Conservation (phyloP, 176 grass and related monocot genomes). For the Triticum monococcum region DNA sequence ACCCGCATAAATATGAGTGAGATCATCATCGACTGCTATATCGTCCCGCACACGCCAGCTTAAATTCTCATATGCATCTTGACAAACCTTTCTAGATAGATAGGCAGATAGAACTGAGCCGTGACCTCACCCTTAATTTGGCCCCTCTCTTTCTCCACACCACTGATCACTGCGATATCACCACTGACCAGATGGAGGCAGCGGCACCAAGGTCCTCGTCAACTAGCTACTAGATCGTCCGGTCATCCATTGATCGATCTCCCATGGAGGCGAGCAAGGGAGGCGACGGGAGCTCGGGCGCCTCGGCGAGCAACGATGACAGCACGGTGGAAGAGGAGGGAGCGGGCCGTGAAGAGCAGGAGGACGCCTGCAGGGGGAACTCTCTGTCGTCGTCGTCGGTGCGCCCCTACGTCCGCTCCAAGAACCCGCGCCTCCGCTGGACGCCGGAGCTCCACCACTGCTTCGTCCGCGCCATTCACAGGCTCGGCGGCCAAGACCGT, state of each 20-base stretch:
- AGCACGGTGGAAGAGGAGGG: slow-evolving; percentile 72
- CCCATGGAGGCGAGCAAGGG: slow-evolving; percentile 21
- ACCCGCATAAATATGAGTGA: slow-evolving; percentile 1
- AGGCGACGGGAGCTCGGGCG: slow-evolving; percentile 28
- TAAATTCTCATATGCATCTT: slow-evolving; percentile 7
- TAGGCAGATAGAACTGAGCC: slow-evolving; percentile 33
- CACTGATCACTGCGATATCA: not conserved
- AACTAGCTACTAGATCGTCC: not conserved
- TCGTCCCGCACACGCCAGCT: slow-evolving; percentile 10
- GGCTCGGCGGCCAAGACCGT: slow-evolving; percentile 78
- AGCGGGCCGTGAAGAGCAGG: not conserved
- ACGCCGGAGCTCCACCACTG: slow-evolving; percentile 66
- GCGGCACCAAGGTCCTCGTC: not conserved
- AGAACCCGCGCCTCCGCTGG: slow-evolving; percentile 81
- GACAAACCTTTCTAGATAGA: slow-evolving; percentile 9
- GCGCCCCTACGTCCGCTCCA: slow-evolving; percentile 63
- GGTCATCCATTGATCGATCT: not conserved
- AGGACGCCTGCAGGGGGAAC: not conserved
- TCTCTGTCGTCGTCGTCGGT: slow-evolving; percentile 5
- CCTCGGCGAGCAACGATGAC: slow-evolving; percentile 35
- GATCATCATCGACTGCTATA: slow-evolving; percentile 4
- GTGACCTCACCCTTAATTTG: slow-evolving; percentile 38
- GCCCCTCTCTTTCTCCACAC: not conserved
- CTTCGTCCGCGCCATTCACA: slow-evolving; percentile 63
- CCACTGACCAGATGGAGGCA: not conserved